These are phyloP conservation scores for Penicillium rolfsii DNA, from an alignment of 2,329 filamentous ascomycete species.

Conservation along the genomic window DNA sequence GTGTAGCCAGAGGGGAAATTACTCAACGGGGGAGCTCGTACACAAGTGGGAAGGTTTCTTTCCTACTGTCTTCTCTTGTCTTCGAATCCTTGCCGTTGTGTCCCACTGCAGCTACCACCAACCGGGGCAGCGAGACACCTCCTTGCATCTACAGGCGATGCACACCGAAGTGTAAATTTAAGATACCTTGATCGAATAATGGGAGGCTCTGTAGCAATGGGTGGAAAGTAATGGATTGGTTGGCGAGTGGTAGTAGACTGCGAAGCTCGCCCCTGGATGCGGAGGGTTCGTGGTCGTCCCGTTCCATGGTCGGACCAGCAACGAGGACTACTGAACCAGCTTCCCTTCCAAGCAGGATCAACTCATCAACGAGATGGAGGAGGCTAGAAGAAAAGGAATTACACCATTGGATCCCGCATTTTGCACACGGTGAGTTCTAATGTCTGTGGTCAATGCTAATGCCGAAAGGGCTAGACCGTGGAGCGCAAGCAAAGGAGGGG, in stretches of 20 bases:
- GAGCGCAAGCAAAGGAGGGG: neutral
- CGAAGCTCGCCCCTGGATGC: constrained; percentile 1
- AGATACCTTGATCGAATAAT: neutral
- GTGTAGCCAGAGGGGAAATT: neutral
- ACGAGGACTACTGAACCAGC: neutral
- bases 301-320: constrained; percentile 10
- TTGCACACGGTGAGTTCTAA: neutral
- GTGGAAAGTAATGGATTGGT: neutral
- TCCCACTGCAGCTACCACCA: constrained; percentile 4
- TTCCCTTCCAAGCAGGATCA: neutral
- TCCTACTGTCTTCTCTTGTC: neutral
- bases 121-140: neutral
- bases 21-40: neutral
- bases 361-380: neutral
- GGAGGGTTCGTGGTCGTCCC: constrained; percentile 2
- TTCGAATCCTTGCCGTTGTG: neutral
- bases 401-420: neutral
- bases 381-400: neutral
- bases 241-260: neutral
- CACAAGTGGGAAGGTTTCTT: neutral
- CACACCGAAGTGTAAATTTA: constrained; percentile 3
- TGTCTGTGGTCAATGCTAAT: constrained; percentile 1
- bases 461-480: neutral
- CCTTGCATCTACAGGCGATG: constrained; percentile 8
- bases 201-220: neutral